phyloP scores from a whole-genome alignment of 2,329 filamentous ascomycete genomes.

The Colletotrichum destructivum region DNA sequence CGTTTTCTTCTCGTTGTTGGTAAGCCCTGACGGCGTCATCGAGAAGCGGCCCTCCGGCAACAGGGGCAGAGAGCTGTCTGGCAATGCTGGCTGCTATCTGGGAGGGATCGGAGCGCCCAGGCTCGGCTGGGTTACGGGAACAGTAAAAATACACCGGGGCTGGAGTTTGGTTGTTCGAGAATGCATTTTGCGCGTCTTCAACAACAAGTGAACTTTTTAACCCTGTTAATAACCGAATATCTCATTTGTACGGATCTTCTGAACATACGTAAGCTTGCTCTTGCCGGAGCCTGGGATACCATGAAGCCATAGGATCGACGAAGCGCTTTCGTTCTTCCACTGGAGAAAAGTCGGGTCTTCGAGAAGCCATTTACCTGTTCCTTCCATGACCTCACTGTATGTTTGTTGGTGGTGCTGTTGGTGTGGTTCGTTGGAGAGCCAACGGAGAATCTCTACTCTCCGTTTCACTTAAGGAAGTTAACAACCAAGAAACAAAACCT shows the following conservation, averaged over 20 bases:
- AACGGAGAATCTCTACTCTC: conserved; percentile 1
- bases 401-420: neutral
- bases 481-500: neutral
- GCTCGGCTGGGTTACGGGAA: conserved; percentile 33
- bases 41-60: neutral
- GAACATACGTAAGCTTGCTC: conserved; percentile 46
- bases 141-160: conserved; percentile 37
- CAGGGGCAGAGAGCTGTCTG: conserved; percentile 18
- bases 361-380: conserved; percentile 2
- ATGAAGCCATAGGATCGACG: conserved; percentile 53
- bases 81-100: conserved; percentile 30
- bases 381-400: neutral
- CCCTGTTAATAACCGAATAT: too few relatives aligned
- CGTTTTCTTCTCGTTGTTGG: neutral
- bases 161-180: neutral
- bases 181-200: conserved; percentile 3
- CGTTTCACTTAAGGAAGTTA: neutral
- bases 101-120: conserved; percentile 28
- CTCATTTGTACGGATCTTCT: neutral
- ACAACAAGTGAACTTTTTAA: conserved; percentile 33
- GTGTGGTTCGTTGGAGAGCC: neutral
- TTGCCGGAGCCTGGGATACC: conserved; percentile 52
- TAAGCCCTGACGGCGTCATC: neutral
- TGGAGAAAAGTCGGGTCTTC: neutral
- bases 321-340: conserved; percentile 46